Conservation (phyloP, 768 basidiomycete species). For the Auricularia heimuer region DNA sequence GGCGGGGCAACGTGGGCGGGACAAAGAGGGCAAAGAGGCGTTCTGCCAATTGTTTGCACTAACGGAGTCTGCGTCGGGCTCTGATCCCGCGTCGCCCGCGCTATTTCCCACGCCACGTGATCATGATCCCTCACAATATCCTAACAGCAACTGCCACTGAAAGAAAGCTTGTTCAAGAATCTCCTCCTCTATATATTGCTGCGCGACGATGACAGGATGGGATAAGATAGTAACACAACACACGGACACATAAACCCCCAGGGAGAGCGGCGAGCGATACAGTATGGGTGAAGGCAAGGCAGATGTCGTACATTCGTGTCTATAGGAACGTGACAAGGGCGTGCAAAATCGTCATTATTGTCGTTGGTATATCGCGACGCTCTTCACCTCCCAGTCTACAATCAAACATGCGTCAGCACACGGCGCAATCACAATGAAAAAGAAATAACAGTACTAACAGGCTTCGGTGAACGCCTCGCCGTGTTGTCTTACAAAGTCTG, state of each 20-base stretch:
- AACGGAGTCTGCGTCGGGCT: no score
- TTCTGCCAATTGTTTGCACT: no score
- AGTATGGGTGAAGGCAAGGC: not conserved
- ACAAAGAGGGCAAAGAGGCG: no score
- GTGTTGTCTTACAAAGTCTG: constrained; percentile 61
- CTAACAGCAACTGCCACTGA: no score
- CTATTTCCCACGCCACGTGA: not conserved
- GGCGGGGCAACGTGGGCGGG: not conserved
- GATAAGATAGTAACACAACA: no score
- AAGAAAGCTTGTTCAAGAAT: no score
- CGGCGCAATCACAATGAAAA: constrained; percentile 5
- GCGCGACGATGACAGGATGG: no score
- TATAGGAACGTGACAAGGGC: not conserved
- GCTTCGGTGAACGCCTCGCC: constrained; percentile 66
- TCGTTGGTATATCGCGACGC: constrained; percentile 60
- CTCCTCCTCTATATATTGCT: no score
- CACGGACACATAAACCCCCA: not conserved
- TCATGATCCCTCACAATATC: not conserved
- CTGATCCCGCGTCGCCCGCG: no score
- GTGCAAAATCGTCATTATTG: not conserved
- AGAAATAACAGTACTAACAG: constrained; percentile 42
- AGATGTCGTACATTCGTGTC: not conserved
- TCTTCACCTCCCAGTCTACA: constrained; percentile 74
- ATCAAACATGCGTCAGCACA: not conserved
- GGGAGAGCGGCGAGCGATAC: not conserved